A percentile compares a stretch with the other conserved stretches of the same genome.
Conservation (phyloP, 2,329 filamentous ascomycete genomes). For the Macrophomina tecta region DNA sequence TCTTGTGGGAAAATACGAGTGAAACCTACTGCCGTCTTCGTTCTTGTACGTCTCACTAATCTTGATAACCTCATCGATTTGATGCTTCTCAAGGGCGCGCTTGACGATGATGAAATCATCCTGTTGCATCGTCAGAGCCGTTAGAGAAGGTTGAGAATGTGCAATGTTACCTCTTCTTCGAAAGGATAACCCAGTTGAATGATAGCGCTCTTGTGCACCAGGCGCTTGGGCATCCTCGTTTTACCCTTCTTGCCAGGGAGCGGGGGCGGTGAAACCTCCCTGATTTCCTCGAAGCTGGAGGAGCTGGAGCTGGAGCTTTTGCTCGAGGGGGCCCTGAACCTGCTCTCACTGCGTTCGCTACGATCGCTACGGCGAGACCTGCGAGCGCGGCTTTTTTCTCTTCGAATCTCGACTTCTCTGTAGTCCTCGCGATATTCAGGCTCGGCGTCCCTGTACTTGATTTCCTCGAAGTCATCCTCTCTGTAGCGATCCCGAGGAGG, state of each 20-base stretch:
- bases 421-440: constrained; percentile 50
- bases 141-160: neutral
- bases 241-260: constrained; percentile 71
- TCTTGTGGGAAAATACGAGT: constrained; percentile 16
- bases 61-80: constrained; percentile 88
- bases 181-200: constrained; percentile 87
- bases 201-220: constrained; percentile 81
- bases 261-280: constrained; percentile 40
- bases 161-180: constrained; percentile 74
- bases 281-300: constrained; percentile 46
- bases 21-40: constrained; percentile 45
- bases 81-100: constrained; percentile 83
- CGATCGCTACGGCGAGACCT: constrained; percentile 10
- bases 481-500: constrained; percentile 59
- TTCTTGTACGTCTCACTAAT: constrained; percentile 76
- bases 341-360: constrained; percentile 33
- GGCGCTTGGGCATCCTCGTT: constrained; percentile 81
- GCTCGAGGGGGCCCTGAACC: constrained; percentile 18
- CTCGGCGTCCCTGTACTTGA: constrained; percentile 51
- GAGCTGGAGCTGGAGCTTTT: constrained; percentile 41
- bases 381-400: constrained; percentile 48
- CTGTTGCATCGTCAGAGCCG: constrained; percentile 55
- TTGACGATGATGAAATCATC: constrained; percentile 81
- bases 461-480: constrained; percentile 73
- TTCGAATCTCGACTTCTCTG: constrained; percentile 55